These are phyloP conservation scores for Pisolithus tinctorius DNA, from an alignment of 768 basidiomycete genomes.

Conservation along the genomic window DNA sequence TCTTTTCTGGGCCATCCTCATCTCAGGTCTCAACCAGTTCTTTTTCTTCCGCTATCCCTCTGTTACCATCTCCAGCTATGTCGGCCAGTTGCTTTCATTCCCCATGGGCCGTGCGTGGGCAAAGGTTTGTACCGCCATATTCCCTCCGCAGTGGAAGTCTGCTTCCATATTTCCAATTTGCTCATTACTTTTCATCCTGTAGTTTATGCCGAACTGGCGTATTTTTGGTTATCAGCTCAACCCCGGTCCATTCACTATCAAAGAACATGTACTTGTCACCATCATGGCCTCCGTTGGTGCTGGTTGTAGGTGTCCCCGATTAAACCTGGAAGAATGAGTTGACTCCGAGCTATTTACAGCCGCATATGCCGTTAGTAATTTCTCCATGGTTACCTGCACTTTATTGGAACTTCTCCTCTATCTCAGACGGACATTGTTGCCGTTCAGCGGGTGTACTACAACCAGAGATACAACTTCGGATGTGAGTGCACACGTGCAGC, in stretches of 20 bases:
- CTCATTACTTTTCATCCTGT: not conserved
- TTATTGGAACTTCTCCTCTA: not conserved
- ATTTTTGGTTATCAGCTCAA: constrained; percentile 60
- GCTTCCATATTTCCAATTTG: not conserved
- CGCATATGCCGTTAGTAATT: constrained; percentile 38
- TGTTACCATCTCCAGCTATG: constrained; percentile 36
- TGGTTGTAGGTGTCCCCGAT: constrained; percentile 12
- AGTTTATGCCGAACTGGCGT: constrained; percentile 43
- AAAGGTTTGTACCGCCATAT: constrained; percentile 11
- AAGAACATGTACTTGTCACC: constrained; percentile 63
- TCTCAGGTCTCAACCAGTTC: constrained; percentile 74
- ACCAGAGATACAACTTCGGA: constrained; percentile 47
- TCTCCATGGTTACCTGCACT: not conserved
- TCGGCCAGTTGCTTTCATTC: constrained; percentile 66
- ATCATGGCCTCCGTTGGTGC: constrained; percentile 56
- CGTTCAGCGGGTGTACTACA: constrained; percentile 66
- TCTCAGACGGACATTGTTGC: constrained; percentile 60
- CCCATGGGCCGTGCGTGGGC: constrained; percentile 66
- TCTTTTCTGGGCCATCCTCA: constrained; percentile 46
- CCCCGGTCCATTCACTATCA: constrained; percentile 72
- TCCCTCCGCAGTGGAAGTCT: not conserved
- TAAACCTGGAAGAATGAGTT: not conserved
- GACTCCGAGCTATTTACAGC: constrained; percentile 12
- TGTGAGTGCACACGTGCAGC: constrained; percentile 23
- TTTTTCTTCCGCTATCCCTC: constrained; percentile 67